Conservation (phyloP, 2,329 filamentous ascomycete species). For the Calonectria naviculata region DNA sequence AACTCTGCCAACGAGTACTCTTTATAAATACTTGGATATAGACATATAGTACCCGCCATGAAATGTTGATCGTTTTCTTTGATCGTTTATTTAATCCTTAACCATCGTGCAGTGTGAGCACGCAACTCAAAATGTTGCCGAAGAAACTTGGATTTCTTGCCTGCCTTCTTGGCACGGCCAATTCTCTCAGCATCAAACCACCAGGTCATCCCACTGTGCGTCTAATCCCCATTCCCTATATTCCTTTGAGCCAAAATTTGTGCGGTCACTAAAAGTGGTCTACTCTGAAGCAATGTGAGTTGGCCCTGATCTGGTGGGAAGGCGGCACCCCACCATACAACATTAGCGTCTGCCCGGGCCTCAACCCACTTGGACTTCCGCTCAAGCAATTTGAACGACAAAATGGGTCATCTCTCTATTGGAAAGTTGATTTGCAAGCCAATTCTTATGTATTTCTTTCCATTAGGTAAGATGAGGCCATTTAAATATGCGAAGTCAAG, state of each 20-base stretch:
- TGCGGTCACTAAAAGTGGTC: background rate
- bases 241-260: no score
- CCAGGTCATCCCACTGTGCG: background rate
- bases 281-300: background rate
- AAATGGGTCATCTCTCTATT: background rate
- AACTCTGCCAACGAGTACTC: no score
- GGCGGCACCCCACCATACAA: background rate
- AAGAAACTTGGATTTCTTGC: background rate
- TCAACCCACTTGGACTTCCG: background rate
- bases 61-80: background rate
- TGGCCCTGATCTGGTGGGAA: background rate
- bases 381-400: background rate
- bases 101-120: background rate
- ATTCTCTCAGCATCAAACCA: background rate
- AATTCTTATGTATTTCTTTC: background rate
- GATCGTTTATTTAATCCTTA: background rate
- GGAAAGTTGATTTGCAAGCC: background rate
- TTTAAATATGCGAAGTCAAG: no score
- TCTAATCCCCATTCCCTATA: background rate
- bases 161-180: background rate
- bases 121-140: background rate
- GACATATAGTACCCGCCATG: no score
- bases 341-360: background rate
- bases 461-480: background rate
- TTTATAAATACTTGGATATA: no score